Base-by-base conservation (phyloP, 352 stramenopile genomes). In the Globisporangium alternatum region DNA sequence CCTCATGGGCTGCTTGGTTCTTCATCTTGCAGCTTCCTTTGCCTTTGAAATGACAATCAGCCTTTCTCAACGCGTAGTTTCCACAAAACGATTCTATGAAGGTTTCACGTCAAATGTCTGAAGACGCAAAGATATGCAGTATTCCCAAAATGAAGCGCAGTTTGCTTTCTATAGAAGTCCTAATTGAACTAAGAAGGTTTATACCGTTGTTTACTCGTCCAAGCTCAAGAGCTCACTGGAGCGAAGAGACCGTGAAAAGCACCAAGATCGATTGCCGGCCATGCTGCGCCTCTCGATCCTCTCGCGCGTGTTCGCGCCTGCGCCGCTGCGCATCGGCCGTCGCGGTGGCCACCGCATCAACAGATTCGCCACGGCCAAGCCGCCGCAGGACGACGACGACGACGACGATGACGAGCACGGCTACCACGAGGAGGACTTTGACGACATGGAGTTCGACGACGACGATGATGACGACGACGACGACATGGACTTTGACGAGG, bases 221-320 rank as follows among this genome's bases (percentile, higher is more conserved):
- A 33, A 31, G 13, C 49, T 53, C 9, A 19, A n/a, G 45, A 58
- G 52, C 52, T 58, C 52, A 58, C 31, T 58, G 52, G 52, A 58
- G 52, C 52, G 22, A 58, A 58, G 31, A 43, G 30, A 57, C 30
- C 51, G 43, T 21, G 17, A 31, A 44, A 58, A 54, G 19, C 49
- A 19, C 49, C 31, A 31, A 56, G 28, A 58, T 43, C 48, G 12
- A 53, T 31, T 15, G n/a, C 22, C 48, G 3, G 41, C 60, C 30
- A 89, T 92, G 83, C 64, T 90, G 72, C 79, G 79, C 0, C 72
- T 90, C 68, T 77, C 75, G 19, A 70, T 70, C 22, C 69, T 90
- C 56, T 62, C 84, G 55, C 80, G 76, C 62, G 78, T 75, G 28
- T 67, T 90, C 60, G 72, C 72, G 39, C 53, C 63, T n/a, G 65